Evolutionary conservation across 2,329 filamentous ascomycete species (phyloP).

Genomic region (Orbilia brochopaga): DNA sequence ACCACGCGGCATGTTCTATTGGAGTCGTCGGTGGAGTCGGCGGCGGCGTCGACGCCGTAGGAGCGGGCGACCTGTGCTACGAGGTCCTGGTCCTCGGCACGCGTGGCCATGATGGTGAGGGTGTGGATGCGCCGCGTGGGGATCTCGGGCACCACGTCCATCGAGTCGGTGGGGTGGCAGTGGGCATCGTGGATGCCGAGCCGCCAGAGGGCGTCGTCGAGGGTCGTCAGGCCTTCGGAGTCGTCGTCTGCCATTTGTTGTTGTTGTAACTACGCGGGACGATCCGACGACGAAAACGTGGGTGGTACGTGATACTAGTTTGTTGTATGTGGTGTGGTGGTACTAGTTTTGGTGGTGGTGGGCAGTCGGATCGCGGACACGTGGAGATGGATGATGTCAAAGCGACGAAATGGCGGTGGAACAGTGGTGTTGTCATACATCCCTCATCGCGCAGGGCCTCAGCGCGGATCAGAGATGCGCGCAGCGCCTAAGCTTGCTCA

Average conservation of each 20-base stretch:
- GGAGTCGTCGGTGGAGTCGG: slow-evolving; percentile 52
- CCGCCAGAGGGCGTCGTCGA: slow-evolving; percentile 63
- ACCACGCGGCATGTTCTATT: slow-evolving; percentile 60
- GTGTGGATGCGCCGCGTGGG: slow-evolving; percentile 54
- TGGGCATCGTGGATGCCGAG: slow-evolving; percentile 77
- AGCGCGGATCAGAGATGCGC: not conserved
- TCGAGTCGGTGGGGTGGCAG: slow-evolving; percentile 75
- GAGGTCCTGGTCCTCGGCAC: slow-evolving; percentile 75
- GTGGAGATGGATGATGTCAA: slow-evolving; percentile 45
- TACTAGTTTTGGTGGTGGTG: too few species aligned
- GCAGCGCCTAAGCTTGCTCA: too few species aligned
- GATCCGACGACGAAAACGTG: slow-evolving; percentile 5
- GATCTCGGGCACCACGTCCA: slow-evolving; percentile 65
- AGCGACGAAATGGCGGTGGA: slow-evolving; percentile 26
- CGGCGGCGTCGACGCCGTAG: slow-evolving; percentile 61
- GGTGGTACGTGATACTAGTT: not conserved
- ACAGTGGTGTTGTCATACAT: slow-evolving; percentile 29
- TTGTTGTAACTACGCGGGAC: not conserved
- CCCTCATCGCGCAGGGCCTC: slow-evolving; percentile 7
- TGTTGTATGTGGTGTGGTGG: too few species aligned
- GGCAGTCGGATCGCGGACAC: not conserved
- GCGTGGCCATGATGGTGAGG: slow-evolving; percentile 78
- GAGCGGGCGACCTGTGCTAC: slow-evolving; percentile 68
- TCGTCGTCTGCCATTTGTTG: slow-evolving; percentile 11
- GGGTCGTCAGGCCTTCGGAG: slow-evolving; percentile 1